phyloP scores from a whole-genome alignment of 345 rosid genomes.

The Cochlearia excelsa region DNA sequence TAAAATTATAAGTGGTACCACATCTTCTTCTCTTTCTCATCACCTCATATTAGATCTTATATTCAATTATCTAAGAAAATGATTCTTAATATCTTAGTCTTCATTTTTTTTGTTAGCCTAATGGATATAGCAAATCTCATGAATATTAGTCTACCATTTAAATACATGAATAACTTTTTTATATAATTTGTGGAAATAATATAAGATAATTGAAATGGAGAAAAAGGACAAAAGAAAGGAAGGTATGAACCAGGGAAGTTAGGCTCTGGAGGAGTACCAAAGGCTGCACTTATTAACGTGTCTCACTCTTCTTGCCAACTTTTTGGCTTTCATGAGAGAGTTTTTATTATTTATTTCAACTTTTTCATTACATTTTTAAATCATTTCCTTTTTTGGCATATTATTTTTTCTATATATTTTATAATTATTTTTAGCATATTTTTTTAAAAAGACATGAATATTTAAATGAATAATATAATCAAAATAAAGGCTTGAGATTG shows the following conservation, averaged over 20 bases:
- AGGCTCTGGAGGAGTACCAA: conserved; percentile 32
- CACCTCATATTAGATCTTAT: not conserved
- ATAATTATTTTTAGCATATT: too few species aligned
- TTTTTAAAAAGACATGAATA: too few species aligned
- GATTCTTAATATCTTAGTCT: not conserved
- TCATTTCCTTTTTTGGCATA: not conserved
- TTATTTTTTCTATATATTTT: too few species aligned
- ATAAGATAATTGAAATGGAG: not conserved
- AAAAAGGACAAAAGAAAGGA: conserved; percentile 27
- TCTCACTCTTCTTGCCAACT: conserved; percentile 20
- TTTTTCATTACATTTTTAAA: not conserved
- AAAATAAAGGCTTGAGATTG: too few species aligned
- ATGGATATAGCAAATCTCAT: conserved; percentile 15
- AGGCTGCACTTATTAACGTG: conserved; percentile 30
- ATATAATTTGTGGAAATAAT: not conserved
- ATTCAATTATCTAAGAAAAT: conserved; percentile 4
- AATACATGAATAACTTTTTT: not conserved
- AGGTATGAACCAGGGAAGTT: conserved; percentile 35
- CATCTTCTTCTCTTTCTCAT: conserved; percentile 18
- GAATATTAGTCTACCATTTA: not conserved
- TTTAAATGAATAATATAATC: too few species aligned
- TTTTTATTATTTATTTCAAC: not conserved
- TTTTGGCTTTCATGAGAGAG: not conserved
- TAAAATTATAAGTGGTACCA: conserved; percentile 11
- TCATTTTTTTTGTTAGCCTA: conserved; percentile 4